A percentile compares a stretch with the other conserved stretches of the same genome.
phyloP scores from a whole-genome alignment of 345 rosid genomes.

The Eucalyptus guilfoylei region DNA sequence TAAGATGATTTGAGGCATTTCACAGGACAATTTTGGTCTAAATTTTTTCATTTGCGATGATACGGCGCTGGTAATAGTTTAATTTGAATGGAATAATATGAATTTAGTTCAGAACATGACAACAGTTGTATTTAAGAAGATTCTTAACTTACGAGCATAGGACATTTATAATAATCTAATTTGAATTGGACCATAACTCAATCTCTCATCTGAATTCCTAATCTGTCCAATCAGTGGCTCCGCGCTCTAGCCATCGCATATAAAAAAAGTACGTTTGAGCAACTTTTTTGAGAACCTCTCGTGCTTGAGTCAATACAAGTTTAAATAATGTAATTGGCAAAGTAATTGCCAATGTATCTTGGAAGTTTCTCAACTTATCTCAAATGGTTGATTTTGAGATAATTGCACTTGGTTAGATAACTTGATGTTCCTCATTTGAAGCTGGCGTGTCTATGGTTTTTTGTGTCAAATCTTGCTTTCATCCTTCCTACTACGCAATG shows the following conservation, averaged over 20 bases:
- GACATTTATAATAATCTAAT: too few species aligned
- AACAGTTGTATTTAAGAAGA: fast-evolving
- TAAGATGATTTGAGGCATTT: not conserved
- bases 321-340: not conserved
- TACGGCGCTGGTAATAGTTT: too few species aligned
- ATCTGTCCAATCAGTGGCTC: not conserved
- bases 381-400: too few species aligned
- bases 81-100: too few species aligned
- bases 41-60: too few species aligned
- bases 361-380: not conserved
- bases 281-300: not conserved
- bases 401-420: too few species aligned
- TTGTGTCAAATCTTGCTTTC: not conserved
- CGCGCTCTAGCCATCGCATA: fast-evolving
- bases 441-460: not conserved
- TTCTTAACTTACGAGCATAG: not conserved
- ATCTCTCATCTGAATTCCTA: not conserved
- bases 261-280: too few species aligned
- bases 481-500: not conserved
- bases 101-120: too few species aligned
- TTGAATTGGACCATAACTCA: not conserved
- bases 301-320: not conserved
- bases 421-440: too few species aligned
- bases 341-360: not conserved
- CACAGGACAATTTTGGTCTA: not conserved